Percentiles rank a stretch among this genome's conserved stretches.
These are phyloP conservation scores for Raddia guianensis DNA, from an alignment of 176 grass and related monocot genomes.

Conservation along the genomic window DNA sequence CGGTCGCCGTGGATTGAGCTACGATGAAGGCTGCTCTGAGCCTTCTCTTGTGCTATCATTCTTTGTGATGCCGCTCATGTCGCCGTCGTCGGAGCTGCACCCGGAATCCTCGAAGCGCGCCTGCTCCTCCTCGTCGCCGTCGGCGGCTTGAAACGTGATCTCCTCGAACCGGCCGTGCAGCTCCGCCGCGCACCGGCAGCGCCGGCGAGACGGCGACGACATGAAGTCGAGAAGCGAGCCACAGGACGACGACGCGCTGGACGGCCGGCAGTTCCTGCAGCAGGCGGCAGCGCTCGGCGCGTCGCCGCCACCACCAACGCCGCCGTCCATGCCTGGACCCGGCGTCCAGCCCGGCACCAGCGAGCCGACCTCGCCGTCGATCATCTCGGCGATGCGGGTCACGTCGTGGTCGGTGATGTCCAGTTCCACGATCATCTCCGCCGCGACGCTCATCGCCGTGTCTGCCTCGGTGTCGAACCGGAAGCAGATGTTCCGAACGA, in stretches of 20 bases:
- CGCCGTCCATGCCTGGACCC: conserved; percentile 44
- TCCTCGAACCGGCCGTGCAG: conserved; percentile 77
- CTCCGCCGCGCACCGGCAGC: conserved; percentile 51
- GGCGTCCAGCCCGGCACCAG: conserved; percentile 72
- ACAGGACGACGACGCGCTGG: conserved; percentile 59
- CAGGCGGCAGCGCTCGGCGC: background rate
- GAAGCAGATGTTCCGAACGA: conserved; percentile 66
- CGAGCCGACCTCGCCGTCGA: conserved; percentile 61
- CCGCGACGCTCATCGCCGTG: conserved; percentile 76
- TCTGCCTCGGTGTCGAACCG: conserved; percentile 68
- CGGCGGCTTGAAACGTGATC: conserved; percentile 56
- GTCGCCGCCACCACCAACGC: background rate
- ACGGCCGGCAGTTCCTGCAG: conserved; percentile 51
- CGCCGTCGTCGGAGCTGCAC: conserved; percentile 16
- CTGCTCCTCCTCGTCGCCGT: conserved; percentile 14
- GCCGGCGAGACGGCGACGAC: conserved; percentile 26
- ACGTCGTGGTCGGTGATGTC: conserved; percentile 91
- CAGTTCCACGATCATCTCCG: conserved; percentile 80
- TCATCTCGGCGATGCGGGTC: conserved; percentile 78
- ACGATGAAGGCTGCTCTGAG: conserved; percentile 13
- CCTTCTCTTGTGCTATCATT: background rate
- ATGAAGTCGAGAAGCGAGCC: conserved; percentile 61
- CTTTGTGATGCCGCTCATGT: background rate
- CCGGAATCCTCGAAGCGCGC: conserved; percentile 34
- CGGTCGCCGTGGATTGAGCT: conserved; percentile 26